Conservation (phyloP, 345 rosid species). For the Sapria himalayana region DNA sequence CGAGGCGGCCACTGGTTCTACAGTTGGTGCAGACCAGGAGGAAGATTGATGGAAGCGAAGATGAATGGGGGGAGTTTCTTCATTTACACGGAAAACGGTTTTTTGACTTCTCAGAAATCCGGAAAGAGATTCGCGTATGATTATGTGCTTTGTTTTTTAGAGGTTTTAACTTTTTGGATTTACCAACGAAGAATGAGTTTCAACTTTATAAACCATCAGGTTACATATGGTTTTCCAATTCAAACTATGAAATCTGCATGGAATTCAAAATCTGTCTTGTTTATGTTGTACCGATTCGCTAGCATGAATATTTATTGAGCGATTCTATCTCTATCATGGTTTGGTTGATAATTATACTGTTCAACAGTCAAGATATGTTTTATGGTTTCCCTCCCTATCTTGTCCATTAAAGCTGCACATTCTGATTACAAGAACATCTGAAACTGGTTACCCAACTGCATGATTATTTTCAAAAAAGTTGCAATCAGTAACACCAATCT, state of each 20-base stretch:
- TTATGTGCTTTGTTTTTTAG: neutral
- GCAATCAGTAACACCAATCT: too few relatives aligned
- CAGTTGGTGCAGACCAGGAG: slow-evolving; percentile 14
- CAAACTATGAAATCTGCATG: neutral
- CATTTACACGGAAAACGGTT: slow-evolving; percentile 20
- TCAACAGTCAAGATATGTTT: too few relatives aligned
- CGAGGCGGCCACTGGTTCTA: slow-evolving; percentile 20
- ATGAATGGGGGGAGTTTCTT: slow-evolving; percentile 25
- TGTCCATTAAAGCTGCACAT: too few relatives aligned
- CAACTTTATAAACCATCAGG: neutral
- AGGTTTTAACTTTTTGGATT: neutral
- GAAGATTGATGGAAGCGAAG: slow-evolving; percentile 4
- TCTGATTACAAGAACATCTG: too few relatives aligned
- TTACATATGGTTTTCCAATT: neutral
- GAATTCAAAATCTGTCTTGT: neutral
- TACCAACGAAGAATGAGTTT: neutral
- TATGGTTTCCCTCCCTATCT: too few relatives aligned
- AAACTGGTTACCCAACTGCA: too few relatives aligned
- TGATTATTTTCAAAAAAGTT: too few relatives aligned
- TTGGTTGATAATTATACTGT: too few relatives aligned
- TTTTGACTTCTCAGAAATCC: slow-evolving; percentile 15
- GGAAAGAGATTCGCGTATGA: slow-evolving; percentile 23
- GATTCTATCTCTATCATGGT: too few relatives aligned
- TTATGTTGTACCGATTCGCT: too few relatives aligned
- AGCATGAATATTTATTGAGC: too few relatives aligned